Percentiles rank a stretch among this genome's conserved stretches.
Evolutionary conservation across 345 rosid genomes (phyloP).

Genomic region (Hypericum androsaemum): DNA sequence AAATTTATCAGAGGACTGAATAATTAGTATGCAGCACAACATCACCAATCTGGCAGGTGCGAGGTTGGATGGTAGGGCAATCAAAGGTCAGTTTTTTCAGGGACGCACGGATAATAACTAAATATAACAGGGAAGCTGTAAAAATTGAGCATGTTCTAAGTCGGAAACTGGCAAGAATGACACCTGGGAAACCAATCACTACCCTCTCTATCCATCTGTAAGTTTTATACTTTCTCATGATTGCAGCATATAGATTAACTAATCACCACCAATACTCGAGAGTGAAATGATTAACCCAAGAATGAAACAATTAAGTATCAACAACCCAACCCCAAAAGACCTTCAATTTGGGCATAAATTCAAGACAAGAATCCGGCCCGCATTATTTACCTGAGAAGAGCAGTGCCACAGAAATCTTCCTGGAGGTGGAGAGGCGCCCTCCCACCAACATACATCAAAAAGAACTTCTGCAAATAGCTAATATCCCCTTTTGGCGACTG

Average conservation of each 20-base stretch:
- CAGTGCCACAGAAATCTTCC: slow-evolving; percentile 97
- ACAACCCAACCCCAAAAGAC: not conserved
- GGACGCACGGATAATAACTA: not conserved
- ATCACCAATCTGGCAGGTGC: too few species aligned
- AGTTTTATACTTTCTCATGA: too few species aligned
- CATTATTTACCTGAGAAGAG: slow-evolving; percentile 54
- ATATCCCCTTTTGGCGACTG: slow-evolving; percentile 92
- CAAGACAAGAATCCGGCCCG: not conserved
- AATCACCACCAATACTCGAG: too few species aligned
- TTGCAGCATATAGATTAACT: too few species aligned
- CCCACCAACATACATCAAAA: slow-evolving; percentile 69
- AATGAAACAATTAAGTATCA: not conserved
- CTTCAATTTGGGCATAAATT: not conserved
- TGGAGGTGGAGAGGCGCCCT: slow-evolving; percentile 81
- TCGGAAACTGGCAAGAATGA: too few species aligned
- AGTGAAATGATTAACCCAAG: too few species aligned
- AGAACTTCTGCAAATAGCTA: slow-evolving; percentile 82
- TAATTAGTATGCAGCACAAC: too few species aligned
- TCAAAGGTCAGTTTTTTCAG: not conserved
- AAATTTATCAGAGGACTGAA: too few species aligned
- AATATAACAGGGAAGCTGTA: not conserved
- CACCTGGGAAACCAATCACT: too few species aligned
- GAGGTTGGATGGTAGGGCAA: too few species aligned
- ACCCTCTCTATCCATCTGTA: too few species aligned
- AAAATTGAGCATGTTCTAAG: too few species aligned